A percentile compares a stretch with the other conserved stretches of the same genome.
Evolutionary conservation across 2,329 filamentous ascomycete genomes (phyloP).

Genomic region (Alternaria sp.): DNA sequence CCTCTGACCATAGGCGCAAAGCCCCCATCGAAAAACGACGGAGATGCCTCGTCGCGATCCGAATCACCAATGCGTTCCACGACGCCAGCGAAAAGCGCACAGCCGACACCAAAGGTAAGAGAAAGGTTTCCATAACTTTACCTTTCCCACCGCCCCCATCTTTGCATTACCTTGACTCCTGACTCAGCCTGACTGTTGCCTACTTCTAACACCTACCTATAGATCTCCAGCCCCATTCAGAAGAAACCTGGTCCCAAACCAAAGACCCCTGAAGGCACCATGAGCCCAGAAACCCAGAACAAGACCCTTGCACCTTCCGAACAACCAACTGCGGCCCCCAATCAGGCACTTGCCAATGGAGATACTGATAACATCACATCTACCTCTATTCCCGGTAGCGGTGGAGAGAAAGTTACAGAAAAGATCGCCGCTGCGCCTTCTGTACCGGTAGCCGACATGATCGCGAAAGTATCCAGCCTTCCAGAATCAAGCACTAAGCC

Average conservation of each 20-base stretch:
- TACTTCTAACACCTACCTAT: background rate
- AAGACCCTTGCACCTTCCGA: too few species aligned
- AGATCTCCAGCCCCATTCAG: background rate
- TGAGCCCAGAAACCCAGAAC: too few species aligned
- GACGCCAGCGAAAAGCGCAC: slow-evolving; percentile 8
- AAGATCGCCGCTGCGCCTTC: background rate
- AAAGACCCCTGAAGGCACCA: too few species aligned
- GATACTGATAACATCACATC: background rate
- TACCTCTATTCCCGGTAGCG: background rate
- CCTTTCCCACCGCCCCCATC: background rate
- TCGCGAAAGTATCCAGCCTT: background rate
- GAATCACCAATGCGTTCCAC: slow-evolving; percentile 15
- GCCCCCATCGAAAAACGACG: slow-evolving; percentile 14
- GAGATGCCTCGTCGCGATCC: slow-evolving; percentile 13
- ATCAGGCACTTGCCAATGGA: background rate
- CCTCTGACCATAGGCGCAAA: slow-evolving; percentile 10
- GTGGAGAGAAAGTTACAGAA: background rate
- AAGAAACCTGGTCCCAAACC: background rate
- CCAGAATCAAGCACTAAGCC: background rate
- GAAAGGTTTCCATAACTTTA: background rate
- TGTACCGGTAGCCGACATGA: background rate
- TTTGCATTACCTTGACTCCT: background rate
- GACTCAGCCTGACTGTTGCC: background rate
- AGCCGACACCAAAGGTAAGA: slow-evolving; percentile 15
- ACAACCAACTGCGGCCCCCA: too few species aligned